phyloP scores from a whole-genome alignment of 1,139 yeast species.

The Pichia sp. region DNA sequence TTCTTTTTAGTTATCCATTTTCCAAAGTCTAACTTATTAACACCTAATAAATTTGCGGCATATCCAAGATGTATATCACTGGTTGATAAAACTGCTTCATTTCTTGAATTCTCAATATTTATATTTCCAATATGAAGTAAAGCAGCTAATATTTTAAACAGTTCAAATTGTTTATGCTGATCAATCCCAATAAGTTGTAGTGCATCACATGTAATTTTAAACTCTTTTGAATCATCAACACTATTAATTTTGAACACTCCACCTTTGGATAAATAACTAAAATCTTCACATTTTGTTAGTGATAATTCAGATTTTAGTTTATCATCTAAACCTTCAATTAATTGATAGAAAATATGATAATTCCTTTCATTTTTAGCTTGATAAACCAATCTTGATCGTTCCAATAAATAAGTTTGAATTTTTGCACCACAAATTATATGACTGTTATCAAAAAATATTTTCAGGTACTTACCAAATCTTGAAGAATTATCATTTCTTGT shows the following conservation, averaged over 20 bases:
- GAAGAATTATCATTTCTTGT: slow-evolving; percentile 96
- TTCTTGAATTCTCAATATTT: slow-evolving; percentile 76
- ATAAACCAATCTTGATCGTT: slow-evolving; percentile 88
- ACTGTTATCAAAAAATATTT: slow-evolving; percentile 69
- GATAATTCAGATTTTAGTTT: slow-evolving; percentile 54
- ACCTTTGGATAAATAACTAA: slow-evolving; percentile 83
- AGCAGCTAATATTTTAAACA: slow-evolving; percentile 86
- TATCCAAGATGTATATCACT: slow-evolving; percentile 79
- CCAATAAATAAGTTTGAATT: slow-evolving; percentile 84
- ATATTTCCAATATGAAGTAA: slow-evolving; percentile 90
- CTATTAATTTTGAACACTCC: slow-evolving; percentile 66
- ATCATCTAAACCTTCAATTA: slow-evolving; percentile 66
- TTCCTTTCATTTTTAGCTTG: slow-evolving; percentile 90
- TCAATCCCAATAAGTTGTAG: slow-evolving; percentile 71
- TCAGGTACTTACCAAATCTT: slow-evolving; percentile 92
- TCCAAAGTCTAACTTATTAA: slow-evolving; percentile 65
- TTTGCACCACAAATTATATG: slow-evolving; percentile 91
- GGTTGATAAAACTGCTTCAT: slow-evolving; percentile 70
- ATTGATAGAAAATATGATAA: slow-evolving; percentile 91
- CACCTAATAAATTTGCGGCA: slow-evolving; percentile 80
- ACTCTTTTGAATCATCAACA: slow-evolving; percentile 78
- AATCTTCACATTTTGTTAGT: slow-evolving; percentile 62
- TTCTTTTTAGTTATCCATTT: slow-evolving; percentile 94
- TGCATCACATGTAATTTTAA: slow-evolving; percentile 67
- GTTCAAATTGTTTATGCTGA: slow-evolving; percentile 51